These are phyloP conservation scores for Chimonanthus salicifolius DNA, from an alignment of 164 flowering plant species.

Conservation along the genomic window DNA sequence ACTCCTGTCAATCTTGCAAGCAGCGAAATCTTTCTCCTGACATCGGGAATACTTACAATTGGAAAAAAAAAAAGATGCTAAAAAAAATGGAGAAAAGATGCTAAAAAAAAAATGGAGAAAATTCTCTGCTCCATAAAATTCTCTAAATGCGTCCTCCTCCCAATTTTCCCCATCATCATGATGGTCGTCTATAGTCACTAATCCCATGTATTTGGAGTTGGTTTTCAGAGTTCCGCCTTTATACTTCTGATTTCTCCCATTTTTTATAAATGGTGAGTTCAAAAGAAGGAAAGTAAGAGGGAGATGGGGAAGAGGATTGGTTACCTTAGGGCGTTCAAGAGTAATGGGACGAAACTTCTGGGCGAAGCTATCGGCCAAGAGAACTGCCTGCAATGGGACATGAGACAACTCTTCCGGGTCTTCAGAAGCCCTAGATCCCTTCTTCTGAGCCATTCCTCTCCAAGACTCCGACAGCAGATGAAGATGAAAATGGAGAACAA, in stretches of 20 bases:
- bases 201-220: no score
- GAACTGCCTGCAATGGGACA: constrained; percentile 77
- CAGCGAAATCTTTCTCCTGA: neutral
- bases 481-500: neutral
- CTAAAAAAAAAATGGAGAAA: no score
- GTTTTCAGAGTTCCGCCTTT: no score
- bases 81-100: no score
- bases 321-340: constrained; percentile 93
- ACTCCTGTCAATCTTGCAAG: neutral
- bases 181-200: no score
- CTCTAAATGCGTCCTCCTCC: no score
- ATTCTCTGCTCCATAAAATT: no score
- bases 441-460: constrained; percentile 30
- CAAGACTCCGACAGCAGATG: neutral
- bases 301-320: neutral
- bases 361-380: constrained; percentile 90
- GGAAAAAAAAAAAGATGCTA: neutral
- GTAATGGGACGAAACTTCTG: constrained; percentile 88
- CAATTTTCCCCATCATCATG: no score
- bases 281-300: neutral
- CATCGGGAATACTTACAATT: neutral
- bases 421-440: constrained; percentile 50
- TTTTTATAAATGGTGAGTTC: no score
- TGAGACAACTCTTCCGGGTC: constrained; percentile 53
- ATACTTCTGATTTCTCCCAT: no score